Conservation (phyloP, 306 rosid species). For the Hippophae rhamnoides region DNA sequence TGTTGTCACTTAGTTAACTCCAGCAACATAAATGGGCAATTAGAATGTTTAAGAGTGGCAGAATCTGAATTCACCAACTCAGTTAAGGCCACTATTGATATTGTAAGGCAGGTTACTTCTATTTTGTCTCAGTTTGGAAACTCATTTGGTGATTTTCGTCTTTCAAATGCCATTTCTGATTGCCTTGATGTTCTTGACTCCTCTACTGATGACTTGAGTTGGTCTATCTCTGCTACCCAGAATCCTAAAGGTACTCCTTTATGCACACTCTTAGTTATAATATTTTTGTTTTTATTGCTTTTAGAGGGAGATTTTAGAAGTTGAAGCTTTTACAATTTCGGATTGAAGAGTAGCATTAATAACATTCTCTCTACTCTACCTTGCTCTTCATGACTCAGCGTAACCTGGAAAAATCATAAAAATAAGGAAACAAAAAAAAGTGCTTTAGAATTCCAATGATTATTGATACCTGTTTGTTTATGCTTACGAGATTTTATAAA, state of each 20-base stretch:
- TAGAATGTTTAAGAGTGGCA: slow-evolving; percentile 37
- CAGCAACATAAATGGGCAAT: not conserved
- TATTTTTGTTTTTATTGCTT: too few species aligned
- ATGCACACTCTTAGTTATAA: too few species aligned
- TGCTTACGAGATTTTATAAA: too few species aligned
- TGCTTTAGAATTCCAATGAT: too few species aligned
- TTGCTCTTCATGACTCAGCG: too few species aligned
- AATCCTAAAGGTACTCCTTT: slow-evolving; percentile 37
- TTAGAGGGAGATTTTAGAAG: too few species aligned
- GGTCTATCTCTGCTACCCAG: slow-evolving; percentile 53
- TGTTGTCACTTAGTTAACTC: not conserved
- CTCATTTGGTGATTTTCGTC: slow-evolving; percentile 33
- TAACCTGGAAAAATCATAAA: too few species aligned
- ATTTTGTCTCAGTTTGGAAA: slow-evolving; percentile 37
- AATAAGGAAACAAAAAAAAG: too few species aligned
- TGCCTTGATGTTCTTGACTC: slow-evolving; percentile 60
- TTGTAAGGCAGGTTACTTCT: slow-evolving; percentile 27
- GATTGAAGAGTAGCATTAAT: too few species aligned
- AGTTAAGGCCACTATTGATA: slow-evolving; percentile 15
- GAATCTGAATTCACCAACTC: slow-evolving; percentile 32
- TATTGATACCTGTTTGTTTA: too few species aligned
- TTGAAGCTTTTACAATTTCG: too few species aligned
- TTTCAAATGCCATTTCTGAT: slow-evolving; percentile 54
- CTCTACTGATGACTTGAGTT: slow-evolving; percentile 38
- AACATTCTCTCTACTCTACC: too few species aligned